Conservation (phyloP, 768 basidiomycete genomes). For the Cyathus striatus region DNA sequence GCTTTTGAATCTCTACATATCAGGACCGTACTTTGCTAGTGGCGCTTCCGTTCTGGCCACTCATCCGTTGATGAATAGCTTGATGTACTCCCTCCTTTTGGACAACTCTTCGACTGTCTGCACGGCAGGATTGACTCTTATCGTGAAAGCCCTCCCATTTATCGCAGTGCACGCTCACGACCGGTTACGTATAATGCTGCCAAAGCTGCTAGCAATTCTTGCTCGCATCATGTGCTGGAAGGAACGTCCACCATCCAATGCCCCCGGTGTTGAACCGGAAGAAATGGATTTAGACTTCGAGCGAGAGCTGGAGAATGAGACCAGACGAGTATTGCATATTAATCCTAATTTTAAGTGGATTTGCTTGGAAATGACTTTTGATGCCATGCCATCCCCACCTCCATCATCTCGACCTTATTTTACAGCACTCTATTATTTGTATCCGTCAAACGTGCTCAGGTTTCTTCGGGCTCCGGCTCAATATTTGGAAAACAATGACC, state of each 20-base stretch:
- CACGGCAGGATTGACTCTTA: slow-evolving; percentile 53
- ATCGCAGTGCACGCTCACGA: slow-evolving; percentile 61
- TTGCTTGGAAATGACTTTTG: slow-evolving; percentile 57
- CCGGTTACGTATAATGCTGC: slow-evolving; percentile 54
- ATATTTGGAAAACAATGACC: slow-evolving; percentile 50
- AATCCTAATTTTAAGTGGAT: slow-evolving; percentile 65
- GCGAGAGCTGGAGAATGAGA: slow-evolving; percentile 32
- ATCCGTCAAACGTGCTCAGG: slow-evolving; percentile 81
- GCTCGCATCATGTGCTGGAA: slow-evolving; percentile 77
- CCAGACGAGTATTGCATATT: slow-evolving; percentile 31
- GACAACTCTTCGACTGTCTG: slow-evolving; percentile 74
- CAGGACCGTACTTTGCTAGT: slow-evolving; percentile 44
- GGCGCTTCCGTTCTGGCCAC: slow-evolving; percentile 46
- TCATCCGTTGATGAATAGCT: slow-evolving; percentile 58
- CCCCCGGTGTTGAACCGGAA: slow-evolving; percentile 20
- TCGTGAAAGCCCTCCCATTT: slow-evolving; percentile 71
- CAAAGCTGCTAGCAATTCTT: slow-evolving; percentile 60
- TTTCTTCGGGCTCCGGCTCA: slow-evolving; percentile 68
- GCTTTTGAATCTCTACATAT: slow-evolving; percentile 59
- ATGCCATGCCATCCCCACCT: slow-evolving; percentile 41
- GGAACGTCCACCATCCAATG: slow-evolving; percentile 33
- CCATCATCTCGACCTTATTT: slow-evolving; percentile 68
- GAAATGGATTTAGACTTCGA: slow-evolving; percentile 29
- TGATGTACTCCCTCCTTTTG: slow-evolving; percentile 65
- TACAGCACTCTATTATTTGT: slow-evolving; percentile 82